Percentiles rank a stretch among this genome's conserved stretches.
These are phyloP conservation scores for Meredithiella fracta DNA, from an alignment of 2,329 filamentous ascomycete genomes.

Conservation along the genomic window DNA sequence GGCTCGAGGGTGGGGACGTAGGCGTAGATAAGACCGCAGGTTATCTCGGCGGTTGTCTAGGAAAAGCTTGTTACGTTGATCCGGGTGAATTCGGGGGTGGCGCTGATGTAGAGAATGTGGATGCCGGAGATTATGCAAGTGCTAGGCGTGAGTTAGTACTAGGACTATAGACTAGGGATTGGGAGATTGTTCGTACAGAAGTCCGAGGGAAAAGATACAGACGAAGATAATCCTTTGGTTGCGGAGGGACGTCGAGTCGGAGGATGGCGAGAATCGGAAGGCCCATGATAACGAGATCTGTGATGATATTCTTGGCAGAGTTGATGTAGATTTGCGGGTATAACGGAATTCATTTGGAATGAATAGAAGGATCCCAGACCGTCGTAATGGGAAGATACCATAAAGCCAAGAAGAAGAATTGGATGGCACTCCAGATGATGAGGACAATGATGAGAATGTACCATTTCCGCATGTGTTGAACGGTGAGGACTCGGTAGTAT, in stretches of 20 bases:
- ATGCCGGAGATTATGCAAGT: slow-evolving; percentile 18
- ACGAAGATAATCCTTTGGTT: slow-evolving; percentile 18
- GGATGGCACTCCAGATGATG: slow-evolving; percentile 19
- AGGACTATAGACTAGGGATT: neutral
- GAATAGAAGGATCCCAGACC: slow-evolving; percentile 18
- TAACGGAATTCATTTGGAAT: slow-evolving; percentile 16
- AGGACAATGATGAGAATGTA: slow-evolving; percentile 19
- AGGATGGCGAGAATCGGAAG: slow-evolving; percentile 19
- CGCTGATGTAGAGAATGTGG: slow-evolving; percentile 16
- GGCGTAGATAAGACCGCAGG: slow-evolving; percentile 17
- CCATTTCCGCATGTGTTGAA: slow-evolving; percentile 18
- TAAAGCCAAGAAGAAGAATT: slow-evolving; percentile 18
- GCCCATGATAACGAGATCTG: slow-evolving; percentile 18
- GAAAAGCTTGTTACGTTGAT: slow-evolving; percentile 17
- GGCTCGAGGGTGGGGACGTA: slow-evolving; percentile 18
- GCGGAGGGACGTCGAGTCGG: slow-evolving; percentile 16
- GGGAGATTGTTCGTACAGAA: slow-evolving; percentile 16
- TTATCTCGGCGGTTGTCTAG: slow-evolving; percentile 18
- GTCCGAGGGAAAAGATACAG: slow-evolving; percentile 19
- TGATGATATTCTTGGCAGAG: slow-evolving; percentile 19
- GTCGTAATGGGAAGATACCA: slow-evolving; percentile 19
- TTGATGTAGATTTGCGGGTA: slow-evolving; percentile 18
- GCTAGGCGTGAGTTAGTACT: neutral
- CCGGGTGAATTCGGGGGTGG: slow-evolving; percentile 17
- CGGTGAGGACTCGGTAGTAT: slow-evolving; percentile 22